Evolutionary conservation across 1,284 basidiomycete genomes (phyloP).

Genomic region (Cerrena zonata): DNA sequence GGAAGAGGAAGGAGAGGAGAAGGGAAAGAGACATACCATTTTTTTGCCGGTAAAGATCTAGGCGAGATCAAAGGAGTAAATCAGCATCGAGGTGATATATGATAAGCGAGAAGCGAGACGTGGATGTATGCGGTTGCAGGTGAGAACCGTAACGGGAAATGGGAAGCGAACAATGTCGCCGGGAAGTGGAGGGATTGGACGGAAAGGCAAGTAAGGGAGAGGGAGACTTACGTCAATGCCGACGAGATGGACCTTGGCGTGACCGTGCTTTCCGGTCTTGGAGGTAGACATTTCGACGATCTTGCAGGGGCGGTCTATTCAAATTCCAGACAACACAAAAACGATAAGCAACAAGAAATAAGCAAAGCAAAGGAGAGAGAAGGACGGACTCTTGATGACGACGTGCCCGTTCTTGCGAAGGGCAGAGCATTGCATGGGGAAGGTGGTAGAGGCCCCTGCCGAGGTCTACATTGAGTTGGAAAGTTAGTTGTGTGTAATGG

Average conservation of each 20-base stretch:
- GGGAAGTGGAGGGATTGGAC: background rate
- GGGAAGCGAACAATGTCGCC: conserved; percentile 10
- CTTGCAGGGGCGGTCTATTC: conserved; percentile 88
- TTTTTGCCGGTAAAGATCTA: conserved; percentile 97
- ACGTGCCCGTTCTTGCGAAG: conserved; percentile 93
- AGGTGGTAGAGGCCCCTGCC: conserved; percentile 85
- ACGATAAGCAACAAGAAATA: background rate
- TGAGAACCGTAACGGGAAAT: conserved; percentile 23
- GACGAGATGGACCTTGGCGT: conserved; percentile 98
- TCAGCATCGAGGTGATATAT: background rate
- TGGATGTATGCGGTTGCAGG: background rate
- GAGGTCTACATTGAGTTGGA: conserved; percentile 49
- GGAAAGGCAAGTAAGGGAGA: too few relatives aligned
- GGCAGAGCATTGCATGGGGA: conserved; percentile 96
- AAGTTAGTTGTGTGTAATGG: conserved; percentile 2
- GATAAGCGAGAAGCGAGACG: background rate
- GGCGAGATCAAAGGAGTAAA: background rate
- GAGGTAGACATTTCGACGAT: conserved; percentile 99
- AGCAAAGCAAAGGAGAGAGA: background rate
- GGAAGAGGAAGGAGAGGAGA: too few relatives aligned
- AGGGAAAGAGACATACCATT: too few relatives aligned
- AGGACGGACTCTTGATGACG: conserved; percentile 79
- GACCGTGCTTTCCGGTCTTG: conserved; percentile 98
- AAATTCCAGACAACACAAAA: background rate
- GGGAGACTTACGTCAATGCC: conserved; percentile 92